Percentiles rank a stretch among this genome's conserved stretches.
phyloP scores from a whole-genome alignment of 345 rosid species.

The Populus tremula region DNA sequence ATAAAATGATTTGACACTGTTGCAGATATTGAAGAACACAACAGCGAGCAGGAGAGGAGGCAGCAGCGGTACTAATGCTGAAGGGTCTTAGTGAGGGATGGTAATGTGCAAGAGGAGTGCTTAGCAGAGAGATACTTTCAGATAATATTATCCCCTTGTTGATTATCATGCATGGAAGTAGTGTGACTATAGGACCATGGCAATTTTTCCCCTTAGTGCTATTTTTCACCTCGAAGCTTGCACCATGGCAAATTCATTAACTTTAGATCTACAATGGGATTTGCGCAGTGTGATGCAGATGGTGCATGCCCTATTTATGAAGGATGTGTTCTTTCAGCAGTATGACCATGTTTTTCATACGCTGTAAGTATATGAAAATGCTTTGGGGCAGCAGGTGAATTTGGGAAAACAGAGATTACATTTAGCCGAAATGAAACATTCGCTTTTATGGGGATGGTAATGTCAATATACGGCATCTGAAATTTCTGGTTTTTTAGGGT shows the following conservation, averaged over 20 bases:
- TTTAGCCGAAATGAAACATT: no score
- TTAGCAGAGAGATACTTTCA: not conserved
- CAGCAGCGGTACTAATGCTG: conserved; percentile 46
- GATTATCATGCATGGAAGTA: not conserved
- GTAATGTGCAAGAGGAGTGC: not conserved
- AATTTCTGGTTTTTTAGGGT: no score
- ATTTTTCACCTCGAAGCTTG: not conserved
- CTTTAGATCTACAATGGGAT: not conserved
- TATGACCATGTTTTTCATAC: no score
- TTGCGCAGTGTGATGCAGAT: not conserved
- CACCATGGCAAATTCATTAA: not conserved
- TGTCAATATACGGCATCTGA: no score
- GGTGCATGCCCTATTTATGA: not conserved
- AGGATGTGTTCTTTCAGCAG: not conserved
- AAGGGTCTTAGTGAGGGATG: conserved; percentile 34
- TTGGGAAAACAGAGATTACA: no score
- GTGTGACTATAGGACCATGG: not conserved
- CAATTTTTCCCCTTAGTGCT: not conserved
- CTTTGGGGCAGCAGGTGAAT: no score
- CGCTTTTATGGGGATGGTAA: no score
- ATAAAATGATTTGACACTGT: not conserved
- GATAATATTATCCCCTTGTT: not conserved
- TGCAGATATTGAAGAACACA: conserved; percentile 94
- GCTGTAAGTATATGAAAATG: no score
- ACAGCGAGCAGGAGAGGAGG: conserved; percentile 81